Evolutionary conservation across 768 basidiomycete genomes (phyloP), one percentile per base, ranked within the genome.

Genomic region (Floccularia luteovirens): DNA sequence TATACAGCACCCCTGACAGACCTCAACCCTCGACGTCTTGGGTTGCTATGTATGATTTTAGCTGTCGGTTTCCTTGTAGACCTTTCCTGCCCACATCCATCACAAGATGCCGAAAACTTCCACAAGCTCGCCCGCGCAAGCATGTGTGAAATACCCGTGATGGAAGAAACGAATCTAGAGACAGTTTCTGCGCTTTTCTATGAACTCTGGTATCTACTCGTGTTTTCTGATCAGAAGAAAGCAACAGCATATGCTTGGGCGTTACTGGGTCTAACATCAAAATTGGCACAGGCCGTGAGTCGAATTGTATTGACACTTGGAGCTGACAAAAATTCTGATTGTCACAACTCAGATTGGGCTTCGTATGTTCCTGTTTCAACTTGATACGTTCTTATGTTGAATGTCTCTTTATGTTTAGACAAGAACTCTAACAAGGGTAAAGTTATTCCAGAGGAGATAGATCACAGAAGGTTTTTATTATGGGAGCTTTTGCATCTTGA

Each of bases 401-500:
- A 24, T 13, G 16, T 11, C 22, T 31, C 44, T 38, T 45, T 12
- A 24, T 41, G 20, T 34, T 43, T 39, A 7, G 7, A 20, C 51
- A 83, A 81, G 27, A 78, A 79, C 58, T 66, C 72, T 22, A 74
- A 74, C 32, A 72, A 75, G 49, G 74, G 74, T 37, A 81, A 82
- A 53, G 69, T 82, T 35, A 79, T 79, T 31, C 79, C 77, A 17
- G 79, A 83, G 51, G 82, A 82, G 53, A 69, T 79, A 1, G 80
- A 84, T 48, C 78, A 76, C 55, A 71, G 81, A 45, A 66, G 78
- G 46, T 74, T 75, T 47, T 63, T 84, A 38, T 79, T 79, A 53
- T 85, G 81, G 81, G 80, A 83, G 49, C 60, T 84, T 40, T 61
- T 82, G 41, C 74, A 76, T 52, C 60, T 83, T 43, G 82, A 85